Evolutionary conservation across 2,329 filamentous ascomycete species (phyloP).

Genomic region (Chrysosporium queenslandicum): DNA sequence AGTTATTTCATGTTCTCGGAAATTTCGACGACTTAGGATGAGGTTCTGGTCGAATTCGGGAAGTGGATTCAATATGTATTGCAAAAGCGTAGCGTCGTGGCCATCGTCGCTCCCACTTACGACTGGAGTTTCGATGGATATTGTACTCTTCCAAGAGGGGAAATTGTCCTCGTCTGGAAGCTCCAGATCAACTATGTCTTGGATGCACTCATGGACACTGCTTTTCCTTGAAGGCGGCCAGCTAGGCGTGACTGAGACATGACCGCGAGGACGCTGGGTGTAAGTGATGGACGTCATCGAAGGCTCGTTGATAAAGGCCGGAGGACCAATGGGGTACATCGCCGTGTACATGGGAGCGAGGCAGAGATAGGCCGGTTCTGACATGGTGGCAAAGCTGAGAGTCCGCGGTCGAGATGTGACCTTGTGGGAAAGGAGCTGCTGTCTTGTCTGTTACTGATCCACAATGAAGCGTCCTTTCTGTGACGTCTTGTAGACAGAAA

Average conservation of each 20-base stretch:
- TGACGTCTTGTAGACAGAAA: neutral
- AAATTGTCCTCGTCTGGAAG: neutral
- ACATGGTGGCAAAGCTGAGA: neutral
- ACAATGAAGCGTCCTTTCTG: neutral
- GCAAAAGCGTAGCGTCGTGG: neutral
- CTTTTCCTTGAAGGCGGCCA: neutral
- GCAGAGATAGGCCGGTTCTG: constrained; percentile 8
- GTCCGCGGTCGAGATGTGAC: neutral
- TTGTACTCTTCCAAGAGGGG: constrained; percentile 1
- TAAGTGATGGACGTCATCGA: neutral
- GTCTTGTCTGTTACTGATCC: too few relatives aligned
- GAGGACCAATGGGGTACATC: neutral
- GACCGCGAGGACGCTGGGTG: neutral
- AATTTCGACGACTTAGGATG: neutral
- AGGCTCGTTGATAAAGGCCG: neutral
- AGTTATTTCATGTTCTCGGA: neutral
- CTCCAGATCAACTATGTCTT: neutral
- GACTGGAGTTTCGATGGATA: neutral
- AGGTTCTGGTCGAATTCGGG: neutral
- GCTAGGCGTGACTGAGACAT: neutral
- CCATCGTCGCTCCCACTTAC: constrained; percentile 2
- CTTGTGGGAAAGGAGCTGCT: too few relatives aligned
- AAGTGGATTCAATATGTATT: neutral
- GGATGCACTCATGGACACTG: neutral
- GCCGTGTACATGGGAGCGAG: constrained; percentile 5